Base-by-base conservation (phyloP, 2,329 filamentous ascomycete species). In the Didymella keratinophila region DNA sequence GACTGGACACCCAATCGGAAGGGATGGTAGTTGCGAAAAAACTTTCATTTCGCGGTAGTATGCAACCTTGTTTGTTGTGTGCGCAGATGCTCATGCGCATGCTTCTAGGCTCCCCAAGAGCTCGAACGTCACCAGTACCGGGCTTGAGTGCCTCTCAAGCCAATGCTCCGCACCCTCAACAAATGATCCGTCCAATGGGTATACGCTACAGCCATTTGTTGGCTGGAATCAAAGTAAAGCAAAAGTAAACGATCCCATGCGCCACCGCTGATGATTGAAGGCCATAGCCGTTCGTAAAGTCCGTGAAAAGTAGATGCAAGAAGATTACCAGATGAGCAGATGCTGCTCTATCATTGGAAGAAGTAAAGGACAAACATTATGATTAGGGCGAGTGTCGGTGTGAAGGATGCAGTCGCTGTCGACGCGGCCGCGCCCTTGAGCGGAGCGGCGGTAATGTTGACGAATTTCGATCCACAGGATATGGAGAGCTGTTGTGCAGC, bases 401-500 rank as follows among this genome's bases (percentile, higher is more conserved):
- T 69, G 18, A 76, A 42, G 8, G 72, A 62, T 3, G 63, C 52
- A 45, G 48, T 63, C 4, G 67, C 65, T 23, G 63, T 56, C 14
- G 69, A 49, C 32, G 65, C 52, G 45, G 71, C 69, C n/a, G 63
- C 71, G 41, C 67, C 71, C 56, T 75, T 76, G 4, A 75, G 62
- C 2, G 74, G 73, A 14, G 74, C 71, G 83, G 85, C 74, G 32
- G 81, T 82, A 12, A 78, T 77, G 60, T 81, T 81, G 12, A 83
- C 83, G 65, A 87, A 89, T 0, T 68, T 74, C 1, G 80, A 78
- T 0, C 87, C 87, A 66, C 87, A 89, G 11, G 71, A 81, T 11
- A 86, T 80, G 71, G 97, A 90, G 50, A 98, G 83, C 68, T 89
- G 85, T 61, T 84, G 78, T 0, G 94, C 93, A 0, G 93, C 92